These are phyloP conservation scores for Metschnikowia proteae DNA, from an alignment of 805 yeast genomes.

Conservation along the genomic window DNA sequence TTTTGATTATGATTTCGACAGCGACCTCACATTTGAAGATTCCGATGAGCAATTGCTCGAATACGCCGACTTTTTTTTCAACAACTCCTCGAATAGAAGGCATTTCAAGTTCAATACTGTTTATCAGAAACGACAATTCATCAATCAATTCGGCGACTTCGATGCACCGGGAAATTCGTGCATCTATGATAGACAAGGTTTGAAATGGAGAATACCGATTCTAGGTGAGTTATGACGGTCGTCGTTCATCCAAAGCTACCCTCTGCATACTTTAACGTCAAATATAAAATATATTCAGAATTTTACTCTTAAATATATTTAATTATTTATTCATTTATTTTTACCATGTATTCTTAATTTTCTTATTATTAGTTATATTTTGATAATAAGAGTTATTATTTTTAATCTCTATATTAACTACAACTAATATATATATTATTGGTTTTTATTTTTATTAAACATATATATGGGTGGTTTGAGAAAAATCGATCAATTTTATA, in stretches of 20 bases:
- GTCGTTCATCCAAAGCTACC: neutral
- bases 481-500: no score
- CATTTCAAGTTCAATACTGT: conserved; percentile 39
- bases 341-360: no score
- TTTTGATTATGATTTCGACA: conserved; percentile 8
- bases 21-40: neutral
- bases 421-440: no score
- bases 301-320: no score
- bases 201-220: conserved; percentile 43
- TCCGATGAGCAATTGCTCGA: conserved; percentile 20
- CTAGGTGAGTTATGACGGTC: conserved; percentile 30
- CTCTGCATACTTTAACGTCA: neutral
- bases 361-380: no score
- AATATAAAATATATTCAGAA: no score
- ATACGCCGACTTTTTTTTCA: conserved; percentile 35
- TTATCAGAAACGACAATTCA: conserved; percentile 40
- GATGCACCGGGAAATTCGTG: conserved; percentile 25
- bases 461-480: no score
- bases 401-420: no score
- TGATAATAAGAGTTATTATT: no score
- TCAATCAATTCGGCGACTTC: conserved; percentile 40
- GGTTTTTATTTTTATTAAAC: no score
- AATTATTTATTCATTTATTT: no score
- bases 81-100: conserved; percentile 27
- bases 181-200: conserved; percentile 33